phyloP scores from a whole-genome alignment of 805 yeast genomes.

The Wickerhamiella shivajii region DNA sequence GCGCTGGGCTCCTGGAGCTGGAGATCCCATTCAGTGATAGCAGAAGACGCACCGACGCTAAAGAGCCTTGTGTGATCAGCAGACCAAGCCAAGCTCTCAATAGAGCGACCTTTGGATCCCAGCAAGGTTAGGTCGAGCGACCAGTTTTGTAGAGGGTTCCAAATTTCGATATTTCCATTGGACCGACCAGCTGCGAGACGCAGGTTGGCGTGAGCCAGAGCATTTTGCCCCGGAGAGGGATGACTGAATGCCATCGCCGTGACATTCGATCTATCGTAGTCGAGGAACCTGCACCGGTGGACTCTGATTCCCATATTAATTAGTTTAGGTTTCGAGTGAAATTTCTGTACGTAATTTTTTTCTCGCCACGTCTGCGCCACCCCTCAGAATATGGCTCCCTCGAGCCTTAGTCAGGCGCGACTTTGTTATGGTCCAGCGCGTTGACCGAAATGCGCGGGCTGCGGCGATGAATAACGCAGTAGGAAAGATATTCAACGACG shows the following conservation, averaged over 20 bases:
- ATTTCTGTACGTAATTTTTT: no score
- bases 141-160: constrained; percentile 80
- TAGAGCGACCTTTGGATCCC: constrained; percentile 71
- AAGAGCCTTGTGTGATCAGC: constrained; percentile 53
- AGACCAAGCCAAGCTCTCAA: constrained; percentile 82
- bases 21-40: constrained; percentile 85
- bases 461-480: no score
- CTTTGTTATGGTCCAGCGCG: no score
- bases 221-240: constrained; percentile 27
- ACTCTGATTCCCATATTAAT: no score
- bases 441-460: no score
- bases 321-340: no score
- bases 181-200: constrained; percentile 84
- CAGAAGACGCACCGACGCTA: constrained; percentile 88
- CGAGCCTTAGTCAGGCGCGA: no score
- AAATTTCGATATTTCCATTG: constrained; percentile 89
- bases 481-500: no score
- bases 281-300: constrained; percentile 87
- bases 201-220: constrained; percentile 35
- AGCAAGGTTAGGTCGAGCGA: constrained; percentile 53
- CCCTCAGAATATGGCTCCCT: no score
- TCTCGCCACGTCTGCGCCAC: no score
- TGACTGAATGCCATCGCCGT: constrained; percentile 72
- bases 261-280: constrained; percentile 69
- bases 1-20: constrained; percentile 52